phyloP scores from a whole-genome alignment of 306 rosid genomes.

The Comarum palustre region DNA sequence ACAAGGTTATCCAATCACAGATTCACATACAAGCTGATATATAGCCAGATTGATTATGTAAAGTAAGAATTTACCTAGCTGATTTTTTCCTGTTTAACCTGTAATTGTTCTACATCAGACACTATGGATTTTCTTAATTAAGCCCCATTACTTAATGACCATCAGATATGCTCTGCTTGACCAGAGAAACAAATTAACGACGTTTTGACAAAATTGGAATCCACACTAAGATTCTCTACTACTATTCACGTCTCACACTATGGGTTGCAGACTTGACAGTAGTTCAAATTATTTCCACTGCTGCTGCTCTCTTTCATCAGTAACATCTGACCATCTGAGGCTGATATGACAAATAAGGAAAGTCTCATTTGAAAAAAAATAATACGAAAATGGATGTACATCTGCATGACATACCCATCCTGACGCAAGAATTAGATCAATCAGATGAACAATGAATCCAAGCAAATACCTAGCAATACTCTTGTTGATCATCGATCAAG shows the following conservation, averaged over 20 bases:
- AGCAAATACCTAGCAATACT: background rate
- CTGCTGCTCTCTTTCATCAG: constrained; percentile 11
- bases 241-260: constrained; percentile 9
- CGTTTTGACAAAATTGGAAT: background rate
- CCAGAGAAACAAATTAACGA: background rate
- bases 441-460: background rate
- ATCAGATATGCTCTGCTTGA: background rate
- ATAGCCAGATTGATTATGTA: constrained; percentile 32
- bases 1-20: constrained; percentile 33
- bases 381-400: background rate
- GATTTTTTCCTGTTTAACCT: background rate
- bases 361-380: constrained; percentile 11
- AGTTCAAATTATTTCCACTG: constrained; percentile 7
- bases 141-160: background rate
- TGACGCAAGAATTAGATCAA: background rate
- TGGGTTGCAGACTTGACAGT: background rate
- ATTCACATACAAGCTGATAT: constrained; percentile 25
- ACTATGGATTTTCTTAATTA: background rate
- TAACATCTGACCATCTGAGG: constrained; percentile 25
- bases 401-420: background rate
- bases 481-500: constrained; percentile 1
- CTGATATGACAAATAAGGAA: constrained; percentile 46
- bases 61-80: background rate
- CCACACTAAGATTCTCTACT: constrained; percentile 16
- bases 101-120: background rate